Base-by-base conservation (phyloP, 495 filamentous ascomycete genomes). In the Penicillium pancosmium region DNA sequence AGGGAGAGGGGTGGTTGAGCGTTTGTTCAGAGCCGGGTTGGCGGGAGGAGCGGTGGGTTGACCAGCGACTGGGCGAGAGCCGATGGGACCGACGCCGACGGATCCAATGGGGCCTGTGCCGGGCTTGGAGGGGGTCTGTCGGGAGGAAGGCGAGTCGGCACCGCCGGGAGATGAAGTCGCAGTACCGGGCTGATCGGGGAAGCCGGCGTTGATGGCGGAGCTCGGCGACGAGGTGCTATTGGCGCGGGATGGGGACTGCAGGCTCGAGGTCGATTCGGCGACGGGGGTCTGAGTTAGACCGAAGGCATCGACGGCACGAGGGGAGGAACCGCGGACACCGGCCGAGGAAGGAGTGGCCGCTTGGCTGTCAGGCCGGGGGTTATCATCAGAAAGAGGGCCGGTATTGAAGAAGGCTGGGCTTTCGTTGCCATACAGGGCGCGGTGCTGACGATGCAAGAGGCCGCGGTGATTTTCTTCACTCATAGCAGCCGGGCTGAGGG, bases 381-480 rank as follows among this genome's bases (percentile, higher is more conserved):
- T 75, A 49, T 93, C 91, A 57, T 90, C 86, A 33, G 77, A 77
- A 69, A 89, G 86, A 62, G 73, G 81, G 57, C 73, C 83, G 46
- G 77, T 76, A 54, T 84, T 84, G 59, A 81, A 79, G 72, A 84
- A 92, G 43, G 74, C 70, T 52, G 73, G 82, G 66, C 82, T 84
- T 58, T 93, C 87, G 59, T 86, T 84, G 70, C 91, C 91, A 73
- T 97, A 98, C 63, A 98, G 75, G 50, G 92, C 92, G 62, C 88
- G 89, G 72, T 94, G 92, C 74, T 98, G 94, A 68, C 93, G 93
- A 64, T 92, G 89, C 67, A 98, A 93, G 65, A 98, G 85, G 57
- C 97, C 92, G 59, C 94, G 93, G 68, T 94, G 92, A 58, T 96
- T 92, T 52, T 98, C 94, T 78, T 98, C 94, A 72, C 87, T 93